A percentile compares a stretch with the other conserved stretches of the same genome.
phyloP scores from a whole-genome alignment of 441 rosid genomes.

The Bruguiera hainesii region DNA sequence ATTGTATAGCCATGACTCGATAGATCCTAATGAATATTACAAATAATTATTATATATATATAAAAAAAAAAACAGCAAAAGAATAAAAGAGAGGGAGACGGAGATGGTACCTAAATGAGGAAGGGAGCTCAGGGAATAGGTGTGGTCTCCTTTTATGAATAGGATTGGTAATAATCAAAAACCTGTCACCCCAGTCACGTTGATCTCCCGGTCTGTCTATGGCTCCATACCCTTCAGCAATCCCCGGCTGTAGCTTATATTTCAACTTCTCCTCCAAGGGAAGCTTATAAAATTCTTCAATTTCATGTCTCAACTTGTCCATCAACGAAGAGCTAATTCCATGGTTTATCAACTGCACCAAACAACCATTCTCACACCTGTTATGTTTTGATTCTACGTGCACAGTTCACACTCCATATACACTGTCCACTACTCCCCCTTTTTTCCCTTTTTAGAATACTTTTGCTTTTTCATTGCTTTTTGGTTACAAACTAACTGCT shows the following conservation, averaged over 20 bases:
- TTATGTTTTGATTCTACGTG: neutral
- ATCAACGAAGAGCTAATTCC: conserved; percentile 32
- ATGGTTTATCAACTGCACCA: conserved; percentile 47
- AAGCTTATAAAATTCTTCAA: conserved; percentile 39
- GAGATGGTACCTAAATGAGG: conserved; percentile 34
- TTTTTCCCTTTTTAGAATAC: too few relatives aligned
- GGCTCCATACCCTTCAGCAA: conserved; percentile 46
- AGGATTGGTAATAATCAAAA: conserved; percentile 44
- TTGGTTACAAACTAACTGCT: too few relatives aligned
- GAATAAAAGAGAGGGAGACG: neutral
- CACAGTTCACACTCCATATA: too few relatives aligned
- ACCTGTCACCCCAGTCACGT: conserved; percentile 50
- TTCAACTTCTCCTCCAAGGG: conserved; percentile 52
- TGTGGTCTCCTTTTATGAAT: conserved; percentile 34
- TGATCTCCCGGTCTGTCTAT: conserved; percentile 16
- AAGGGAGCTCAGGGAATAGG: conserved; percentile 48
- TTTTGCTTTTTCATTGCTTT: too few relatives aligned
- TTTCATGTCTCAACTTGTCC: conserved; percentile 33
- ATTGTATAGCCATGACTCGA: too few relatives aligned
- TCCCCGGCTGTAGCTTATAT: conserved; percentile 31
- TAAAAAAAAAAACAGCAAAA: too few relatives aligned
- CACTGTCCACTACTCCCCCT: too few relatives aligned
- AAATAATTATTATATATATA: too few relatives aligned
- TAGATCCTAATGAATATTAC: too few relatives aligned
- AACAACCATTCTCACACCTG: neutral